Evolutionary conservation across 768 basidiomycete genomes (phyloP).

Genomic region (Boletus pseudo-olivaceus): DNA sequence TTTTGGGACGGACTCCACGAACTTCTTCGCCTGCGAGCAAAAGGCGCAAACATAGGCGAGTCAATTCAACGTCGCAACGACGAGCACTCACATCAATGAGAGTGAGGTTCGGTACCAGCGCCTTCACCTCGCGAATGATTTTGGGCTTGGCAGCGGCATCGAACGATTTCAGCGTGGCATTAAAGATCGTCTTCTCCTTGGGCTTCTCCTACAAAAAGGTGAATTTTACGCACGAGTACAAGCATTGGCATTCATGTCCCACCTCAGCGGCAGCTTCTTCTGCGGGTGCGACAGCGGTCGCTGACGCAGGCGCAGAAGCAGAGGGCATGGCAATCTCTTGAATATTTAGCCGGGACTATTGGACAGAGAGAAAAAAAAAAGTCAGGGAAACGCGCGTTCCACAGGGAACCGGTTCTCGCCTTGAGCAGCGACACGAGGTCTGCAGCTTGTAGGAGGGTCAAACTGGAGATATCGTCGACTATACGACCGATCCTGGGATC

Average conservation of each 20-base stretch:
- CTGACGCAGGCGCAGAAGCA: constrained; percentile 57
- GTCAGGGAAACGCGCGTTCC: neutral
- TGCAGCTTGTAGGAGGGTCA: constrained; percentile 91
- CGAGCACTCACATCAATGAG: constrained; percentile 81
- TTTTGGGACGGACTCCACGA: constrained; percentile 94
- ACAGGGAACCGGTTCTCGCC: constrained; percentile 40
- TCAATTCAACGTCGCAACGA: neutral
- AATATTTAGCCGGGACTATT: constrained; percentile 87
- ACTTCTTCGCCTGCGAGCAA: constrained; percentile 86
- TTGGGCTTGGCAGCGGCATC: constrained; percentile 92
- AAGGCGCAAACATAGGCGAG: neutral
- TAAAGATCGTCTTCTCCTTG: constrained; percentile 98
- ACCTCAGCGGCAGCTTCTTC: constrained; percentile 69
- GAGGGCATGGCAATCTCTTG: constrained; percentile 95
- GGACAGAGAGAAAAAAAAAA: neutral
- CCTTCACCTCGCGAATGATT: constrained; percentile 97
- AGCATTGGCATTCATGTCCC: constrained; percentile 17
- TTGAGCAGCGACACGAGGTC: constrained; percentile 92
- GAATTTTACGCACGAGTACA: neutral
- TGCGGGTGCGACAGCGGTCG: constrained; percentile 40
- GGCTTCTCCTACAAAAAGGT: constrained; percentile 70
- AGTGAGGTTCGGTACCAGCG: constrained; percentile 90
- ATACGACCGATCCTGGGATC: constrained; percentile 75
- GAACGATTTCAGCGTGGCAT: constrained; percentile 91
- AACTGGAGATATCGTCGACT: constrained; percentile 87